Evolutionary conservation across 805 yeast species (phyloP).

Genomic region (Wickerhamiella cacticola): DNA sequence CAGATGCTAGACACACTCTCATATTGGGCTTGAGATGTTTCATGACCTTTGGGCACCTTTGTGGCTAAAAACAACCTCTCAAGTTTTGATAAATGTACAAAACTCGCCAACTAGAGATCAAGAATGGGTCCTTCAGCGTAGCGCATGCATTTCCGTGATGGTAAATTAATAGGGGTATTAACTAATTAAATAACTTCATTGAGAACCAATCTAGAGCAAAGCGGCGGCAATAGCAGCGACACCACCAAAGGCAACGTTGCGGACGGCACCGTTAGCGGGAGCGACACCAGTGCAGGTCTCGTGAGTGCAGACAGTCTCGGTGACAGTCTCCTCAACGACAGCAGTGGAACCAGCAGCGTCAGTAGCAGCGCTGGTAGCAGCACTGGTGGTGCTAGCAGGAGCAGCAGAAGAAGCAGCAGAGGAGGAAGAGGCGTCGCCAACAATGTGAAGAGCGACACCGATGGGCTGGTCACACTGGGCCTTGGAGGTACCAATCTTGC

Average conservation of each 20-base stretch:
- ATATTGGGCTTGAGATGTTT: no score
- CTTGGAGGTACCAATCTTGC: neutral
- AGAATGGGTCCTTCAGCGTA: no score
- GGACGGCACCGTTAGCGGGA: slow-evolving; percentile 10
- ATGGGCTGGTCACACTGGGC: slow-evolving; percentile 1
- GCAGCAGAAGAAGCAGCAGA: neutral
- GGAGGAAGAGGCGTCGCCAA: neutral
- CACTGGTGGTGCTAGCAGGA: neutral
- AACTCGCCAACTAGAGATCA: no score
- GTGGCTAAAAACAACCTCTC: no score
- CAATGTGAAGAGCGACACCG: neutral
- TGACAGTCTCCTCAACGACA: slow-evolving; percentile 6
- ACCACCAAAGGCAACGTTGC: slow-evolving; percentile 9
- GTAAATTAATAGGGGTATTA: no score
- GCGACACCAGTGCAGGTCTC: slow-evolving; percentile 9
- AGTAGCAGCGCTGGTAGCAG: neutral
- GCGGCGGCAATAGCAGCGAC: slow-evolving; percentile 10
- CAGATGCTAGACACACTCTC: no score
- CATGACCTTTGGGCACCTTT: no score
- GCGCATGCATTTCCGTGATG: no score
- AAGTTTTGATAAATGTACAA: no score
- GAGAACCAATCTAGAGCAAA: slow-evolving; percentile 3
- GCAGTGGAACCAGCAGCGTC: slow-evolving; percentile 3
- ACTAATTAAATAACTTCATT: no score
- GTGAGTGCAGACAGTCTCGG: slow-evolving; percentile 11